Evolutionary conservation across 2,329 filamentous ascomycete species (phyloP), one percentile per base, ranked within the genome.

Genomic region (Lasiodiplodia sp.): DNA sequence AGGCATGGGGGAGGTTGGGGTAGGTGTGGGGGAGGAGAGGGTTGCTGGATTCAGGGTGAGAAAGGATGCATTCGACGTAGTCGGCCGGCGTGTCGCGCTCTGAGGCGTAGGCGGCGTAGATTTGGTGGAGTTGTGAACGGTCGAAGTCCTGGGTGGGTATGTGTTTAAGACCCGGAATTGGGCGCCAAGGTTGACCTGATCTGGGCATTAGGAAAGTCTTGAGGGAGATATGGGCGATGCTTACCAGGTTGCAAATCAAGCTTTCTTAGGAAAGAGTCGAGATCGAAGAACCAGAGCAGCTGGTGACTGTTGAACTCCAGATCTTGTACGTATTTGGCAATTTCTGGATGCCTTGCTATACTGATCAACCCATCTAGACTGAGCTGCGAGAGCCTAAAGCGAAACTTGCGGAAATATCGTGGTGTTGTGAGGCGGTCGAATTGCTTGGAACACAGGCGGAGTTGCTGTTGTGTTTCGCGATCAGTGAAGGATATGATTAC

Each of bases 251-350:
- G 58, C 14, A 63, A 25, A n/a, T 6, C 14, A 11, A 63, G 23
- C 23, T 51, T 40, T n/a, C 31, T 16, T 10, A 63, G 16, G 28
- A 63, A 63, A 37, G 49, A 40, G 25, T 63, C 40, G 28, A 63
- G 49, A 12, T 63, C 28, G 40, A 63, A 63, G 25, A 63, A 63
- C 58, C 58, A 63, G n/a, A 51, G 40, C 16, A 63, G 58, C 25
- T 63, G 58, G 18, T 63, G 40, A 11, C 47, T 49, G 11, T 63
- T 63, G 58, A 49, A 63, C 10, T 63, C 58, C n/a, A 63, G 58
- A 8, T 49, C 18, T 37, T 63, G 58, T 25, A 63, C 58, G 37
- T 51, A 63, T 11, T 63, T 49, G 25, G 58, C 28, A 16, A 63
- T 6, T 18, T 14, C 14, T 4, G 2, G 25, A 25, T 63, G 40